Base-by-base conservation (phyloP, 2,329 filamentous ascomycete genomes). In the Ilyonectria destructans region DNA sequence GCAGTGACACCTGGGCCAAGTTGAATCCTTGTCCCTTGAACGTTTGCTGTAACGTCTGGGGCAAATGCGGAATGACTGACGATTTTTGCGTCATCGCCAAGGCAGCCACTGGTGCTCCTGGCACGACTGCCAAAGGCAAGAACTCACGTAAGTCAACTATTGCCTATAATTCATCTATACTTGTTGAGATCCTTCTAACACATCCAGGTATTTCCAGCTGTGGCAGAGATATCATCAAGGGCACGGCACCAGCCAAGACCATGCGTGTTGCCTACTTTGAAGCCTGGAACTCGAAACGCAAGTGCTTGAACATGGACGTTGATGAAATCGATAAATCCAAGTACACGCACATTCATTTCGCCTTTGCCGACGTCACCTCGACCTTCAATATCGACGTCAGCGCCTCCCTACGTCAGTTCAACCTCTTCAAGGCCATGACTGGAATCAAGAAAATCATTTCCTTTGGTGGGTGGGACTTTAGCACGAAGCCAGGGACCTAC, bases 21-120 rank as follows among this genome's bases (percentile, higher is more conserved):
- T 71, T 86, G 1, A 87, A 86, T 63, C 81, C 78, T 0, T 87
- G 85, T 66, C 81, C 81, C 2, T 71, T 84, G 1, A 81, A 81
- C 31, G 78, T 74, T 3, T 82, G 80, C 65, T 83, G 81, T 69
- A 75, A 79, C 23, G 67, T 75, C 23, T 81, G 81, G 80, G 84
- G 84, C 6, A 74, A 82, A 19, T 86, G 84, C 51, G 84, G 84
- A 17, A 78, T 77, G 2, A 82, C 81, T 1, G 66, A 70, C 1
- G 82, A 82, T 9, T 85, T 84, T 67, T 86, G 84, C 29, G 69
- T 68, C n/a, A 31, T 65, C 29, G 55, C 69, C 15, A 64, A 66
- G 69, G 74, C 58, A 0, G 74, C 72, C 1, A 77, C 74, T 0
- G 73, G 75, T 4, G 59, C 62, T 3, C 71, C 74, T 6, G 76